Base-by-base conservation (phyloP, 768 basidiomycete genomes). In the Podaxis sp. region DNA sequence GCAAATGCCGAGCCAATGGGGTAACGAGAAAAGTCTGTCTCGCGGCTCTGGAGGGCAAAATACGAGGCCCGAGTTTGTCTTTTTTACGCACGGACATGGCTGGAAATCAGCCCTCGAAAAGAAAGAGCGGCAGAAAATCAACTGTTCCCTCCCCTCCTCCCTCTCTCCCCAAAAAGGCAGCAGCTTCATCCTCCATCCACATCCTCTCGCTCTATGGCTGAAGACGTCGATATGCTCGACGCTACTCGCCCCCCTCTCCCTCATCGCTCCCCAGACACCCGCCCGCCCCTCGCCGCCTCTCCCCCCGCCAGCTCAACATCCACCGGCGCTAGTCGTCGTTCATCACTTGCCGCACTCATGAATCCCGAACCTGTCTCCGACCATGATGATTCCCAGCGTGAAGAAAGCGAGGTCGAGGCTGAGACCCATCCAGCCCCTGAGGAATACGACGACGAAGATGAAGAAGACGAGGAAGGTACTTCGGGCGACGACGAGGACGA, bases 1-100 rank as follows among this genome's bases (percentile, higher is more conserved):
- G 75, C 62, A 72, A 72, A 64, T 50, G 73, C 75, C 74, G 75
- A 66, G 63, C 75, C 75, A 76, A 76, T 76, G 48, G 66, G 67
- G 68, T 57, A 0, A 61, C 53, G n/a, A 13, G 48, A 69, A 67
- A 63, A 14, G 51, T 36, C 53, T 65, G 63, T 63, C 64, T 68
- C 70, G 72, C 71, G 70, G 65, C 61, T 63, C 59, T 59, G 57
- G 23, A 14, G 21, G 35, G 56, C 32, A 57, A 58, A 58, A 60
- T 51, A 63, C 59, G 55, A 46, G 58, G 65, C 61, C 71, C 68
- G 67, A 67, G 67, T 69, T 69, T 66, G 70, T 68, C 65, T 58
- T 61, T 62, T 64, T 64, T 21, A 57, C 62, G 65, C 65, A 58
- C 69, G 65, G 66, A 67, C 62, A 62, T 66, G 64, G 61, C 50